Conservation (phyloP, 441 rosid genomes). For the Pelargonium fulgidum region DNA sequence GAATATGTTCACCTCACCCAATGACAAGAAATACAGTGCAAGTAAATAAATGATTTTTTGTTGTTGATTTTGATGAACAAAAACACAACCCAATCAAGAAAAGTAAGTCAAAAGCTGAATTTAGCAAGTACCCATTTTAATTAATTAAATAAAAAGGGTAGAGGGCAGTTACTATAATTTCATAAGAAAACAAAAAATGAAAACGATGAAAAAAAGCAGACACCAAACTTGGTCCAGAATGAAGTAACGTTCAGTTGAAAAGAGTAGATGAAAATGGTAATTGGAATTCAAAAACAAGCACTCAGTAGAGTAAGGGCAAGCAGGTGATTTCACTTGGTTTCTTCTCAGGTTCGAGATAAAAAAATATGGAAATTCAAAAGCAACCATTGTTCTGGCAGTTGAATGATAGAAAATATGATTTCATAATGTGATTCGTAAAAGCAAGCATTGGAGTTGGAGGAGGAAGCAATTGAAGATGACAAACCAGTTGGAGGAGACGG, state of each 20-base stretch:
- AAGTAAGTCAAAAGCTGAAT: neutral
- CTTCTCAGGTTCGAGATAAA: no score
- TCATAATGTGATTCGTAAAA: no score
- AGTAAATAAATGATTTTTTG: neutral
- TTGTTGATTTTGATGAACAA: no score
- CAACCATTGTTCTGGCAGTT: no score
- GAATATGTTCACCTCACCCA: neutral
- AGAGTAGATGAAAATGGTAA: neutral
- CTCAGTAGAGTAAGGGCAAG: no score
- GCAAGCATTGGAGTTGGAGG: no score
- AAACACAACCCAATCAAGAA: neutral
- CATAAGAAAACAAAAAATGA: neutral
- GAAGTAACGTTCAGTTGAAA: neutral
- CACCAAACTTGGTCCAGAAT: neutral
- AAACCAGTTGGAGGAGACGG: no score
- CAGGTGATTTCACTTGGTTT: no score
- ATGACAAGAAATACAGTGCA: neutral
- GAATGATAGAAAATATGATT: no score
- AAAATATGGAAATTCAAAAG: no score
- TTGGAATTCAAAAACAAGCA: neutral
- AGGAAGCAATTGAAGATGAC: no score
- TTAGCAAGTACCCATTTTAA: neutral
- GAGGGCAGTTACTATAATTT: neutral
- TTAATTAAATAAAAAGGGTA: neutral
- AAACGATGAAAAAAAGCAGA: neutral